These are phyloP conservation scores for Phytophthora tentaculata DNA, from an alignment of 352 stramenopile genomes.

Conservation along the genomic window DNA sequence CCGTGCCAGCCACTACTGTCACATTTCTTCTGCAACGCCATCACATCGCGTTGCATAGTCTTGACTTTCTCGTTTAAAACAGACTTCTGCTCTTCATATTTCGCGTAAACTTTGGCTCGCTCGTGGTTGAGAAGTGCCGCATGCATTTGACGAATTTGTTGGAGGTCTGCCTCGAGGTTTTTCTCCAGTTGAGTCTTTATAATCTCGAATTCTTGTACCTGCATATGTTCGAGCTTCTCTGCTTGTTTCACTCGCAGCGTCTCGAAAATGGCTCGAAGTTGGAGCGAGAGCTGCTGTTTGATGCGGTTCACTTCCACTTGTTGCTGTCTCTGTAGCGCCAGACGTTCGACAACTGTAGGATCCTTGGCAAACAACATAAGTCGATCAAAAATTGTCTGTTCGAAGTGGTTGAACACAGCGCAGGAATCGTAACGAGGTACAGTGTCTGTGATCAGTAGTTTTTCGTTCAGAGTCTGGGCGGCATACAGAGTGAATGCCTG, in stretches of 20 bases:
- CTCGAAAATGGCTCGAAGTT: conserved; percentile 60
- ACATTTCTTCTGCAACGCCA: conserved; percentile 56
- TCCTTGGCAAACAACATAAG: conserved; percentile 75
- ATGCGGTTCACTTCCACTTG: conserved; percentile 56
- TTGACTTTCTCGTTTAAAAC: conserved; percentile 47
- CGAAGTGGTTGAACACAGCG: conserved; percentile 73
- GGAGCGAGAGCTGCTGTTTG: conserved; percentile 51
- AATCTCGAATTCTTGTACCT: conserved; percentile 43
- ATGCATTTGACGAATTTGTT: conserved; percentile 72
- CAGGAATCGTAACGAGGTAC: conserved; percentile 64
- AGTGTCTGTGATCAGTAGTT: conserved; percentile 63
- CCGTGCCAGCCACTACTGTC: conserved; percentile 58
- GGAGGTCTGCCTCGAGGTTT: conserved; percentile 64
- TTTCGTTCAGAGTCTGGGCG: conserved; percentile 46
- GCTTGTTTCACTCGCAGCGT: conserved; percentile 44
- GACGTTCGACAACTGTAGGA: conserved; percentile 58
- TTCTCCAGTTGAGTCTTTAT: conserved; percentile 58
- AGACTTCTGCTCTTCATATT: conserved; percentile 57
- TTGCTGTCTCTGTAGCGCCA: conserved; percentile 56
- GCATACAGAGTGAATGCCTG: conserved; percentile 63
- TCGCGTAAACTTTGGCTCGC: conserved; percentile 65
- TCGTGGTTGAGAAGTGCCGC: conserved; percentile 58
- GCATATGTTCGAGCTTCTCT: conserved; percentile 47
- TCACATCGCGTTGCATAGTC: conserved; percentile 49
- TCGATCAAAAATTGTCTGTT: conserved; percentile 71